A percentile compares a stretch with the other conserved stretches of the same genome.
Conservation (phyloP, 2,329 filamentous ascomycete species). For the Aspergillus ochraceoroseus region DNA sequence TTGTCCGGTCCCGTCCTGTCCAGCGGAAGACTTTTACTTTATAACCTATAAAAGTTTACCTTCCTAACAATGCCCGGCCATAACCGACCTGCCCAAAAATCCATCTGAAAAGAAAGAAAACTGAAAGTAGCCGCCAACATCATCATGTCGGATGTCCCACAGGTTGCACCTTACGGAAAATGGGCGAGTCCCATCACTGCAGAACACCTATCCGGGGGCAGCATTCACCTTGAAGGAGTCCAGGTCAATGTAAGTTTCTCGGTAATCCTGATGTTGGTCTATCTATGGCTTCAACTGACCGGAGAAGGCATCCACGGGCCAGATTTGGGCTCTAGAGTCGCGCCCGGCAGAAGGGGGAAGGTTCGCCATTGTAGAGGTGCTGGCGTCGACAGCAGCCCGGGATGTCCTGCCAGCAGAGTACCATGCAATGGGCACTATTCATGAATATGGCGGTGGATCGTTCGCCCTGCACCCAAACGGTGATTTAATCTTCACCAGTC, state of each 20-base stretch:
- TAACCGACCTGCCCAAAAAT: no score
- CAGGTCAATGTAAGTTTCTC: constrained; percentile 26
- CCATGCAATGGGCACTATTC: constrained; percentile 46
- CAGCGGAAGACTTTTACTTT: no score
- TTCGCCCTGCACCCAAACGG: constrained; percentile 41
- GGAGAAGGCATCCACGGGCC: constrained; percentile 23
- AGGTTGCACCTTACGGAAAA: constrained; percentile 33
- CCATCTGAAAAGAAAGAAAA: no score
- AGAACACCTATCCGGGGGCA: constrained; percentile 32
- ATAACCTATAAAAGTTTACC: no score
- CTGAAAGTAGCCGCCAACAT: no score
- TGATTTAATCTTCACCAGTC: constrained; percentile 47
- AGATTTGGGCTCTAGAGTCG: constrained; percentile 36
- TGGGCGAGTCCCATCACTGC: constrained; percentile 41
- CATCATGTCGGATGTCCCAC: not conserved
- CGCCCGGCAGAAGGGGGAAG: constrained; percentile 41
- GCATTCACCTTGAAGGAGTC: constrained; percentile 32
- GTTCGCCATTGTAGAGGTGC: constrained; percentile 45
- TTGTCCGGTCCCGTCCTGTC: no score
- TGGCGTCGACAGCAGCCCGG: constrained; percentile 25
- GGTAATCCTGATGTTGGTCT: no score
- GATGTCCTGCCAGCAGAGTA: constrained; percentile 46
- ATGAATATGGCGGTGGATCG: constrained; percentile 52
- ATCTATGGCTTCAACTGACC: no score
- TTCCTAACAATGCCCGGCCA: no score